Evolutionary conservation across 2,329 filamentous ascomycete species (phyloP), one percentile per base, ranked within the genome.

Genomic region (Calonectria pauciramosa): DNA sequence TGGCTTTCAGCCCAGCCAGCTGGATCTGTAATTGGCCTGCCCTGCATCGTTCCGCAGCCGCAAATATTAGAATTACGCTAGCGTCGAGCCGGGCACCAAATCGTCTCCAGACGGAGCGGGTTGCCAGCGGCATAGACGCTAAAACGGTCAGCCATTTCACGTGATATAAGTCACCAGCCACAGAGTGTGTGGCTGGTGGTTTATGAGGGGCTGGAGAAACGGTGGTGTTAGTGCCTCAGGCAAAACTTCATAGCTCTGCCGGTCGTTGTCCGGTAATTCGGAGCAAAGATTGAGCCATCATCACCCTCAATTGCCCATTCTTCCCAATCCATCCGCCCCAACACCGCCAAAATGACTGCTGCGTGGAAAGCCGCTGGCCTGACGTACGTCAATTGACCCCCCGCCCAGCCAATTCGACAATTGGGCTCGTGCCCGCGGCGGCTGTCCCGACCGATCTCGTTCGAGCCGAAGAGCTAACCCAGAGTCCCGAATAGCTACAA

Each of bases 281-380:
- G 82, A 79, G 79, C 82, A 80, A 83, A 83, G 82, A 84, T 82
- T 85, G 82, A 83, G 82, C 79, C 81, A 82, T 80, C 80, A 83
- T 81, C 82, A 81, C 78, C 68, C 80, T 75, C 78, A 83, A 81
- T 80, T 80, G 75, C 76, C 76, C 76, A 75, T 76, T 73, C 73
- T 74, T 70, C 72, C 75, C 77, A 75, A 81, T 82, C 80, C 81
- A 81, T 78, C 78, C 80, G 44, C 44, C 81, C 79, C 81, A 85
- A 86, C 79, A 84, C 85, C 86, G 86, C 86, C 92, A 95, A 92
- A 90, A 99, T 99, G 97, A 91, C 94, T 89, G 96, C 96, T 90
- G 95, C 96, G 86, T 99, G 96, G 97, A 99, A 98, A 94, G 93
- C 96, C 86, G 95, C 97, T 87, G 97, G 97, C 89, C 91, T 99